Conservation (phyloP, 2,329 filamentous ascomycete species). For the Verticillium dahliae region DNA sequence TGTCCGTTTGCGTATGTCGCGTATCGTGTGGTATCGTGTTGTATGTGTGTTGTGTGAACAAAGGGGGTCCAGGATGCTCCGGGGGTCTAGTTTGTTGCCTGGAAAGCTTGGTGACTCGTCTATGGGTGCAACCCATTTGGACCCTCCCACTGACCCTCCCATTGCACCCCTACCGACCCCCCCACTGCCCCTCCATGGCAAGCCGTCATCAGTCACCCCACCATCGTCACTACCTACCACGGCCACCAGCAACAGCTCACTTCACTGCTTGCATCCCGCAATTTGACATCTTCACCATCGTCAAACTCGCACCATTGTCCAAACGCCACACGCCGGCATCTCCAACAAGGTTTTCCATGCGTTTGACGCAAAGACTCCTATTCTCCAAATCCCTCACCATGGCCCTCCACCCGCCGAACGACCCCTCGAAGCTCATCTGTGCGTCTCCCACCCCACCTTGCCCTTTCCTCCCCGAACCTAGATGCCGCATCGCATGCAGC, state of each 20-base stretch:
- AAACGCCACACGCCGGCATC: neutral
- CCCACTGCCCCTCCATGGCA: slow-evolving; percentile 7
- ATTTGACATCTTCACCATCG: neutral
- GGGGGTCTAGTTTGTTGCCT: neutral
- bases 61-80: neutral
- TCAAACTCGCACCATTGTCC: neutral
- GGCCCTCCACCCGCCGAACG: slow-evolving; percentile 35
- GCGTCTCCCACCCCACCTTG: slow-evolving; percentile 15
- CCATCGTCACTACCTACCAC: neutral
- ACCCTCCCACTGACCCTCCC: no score
- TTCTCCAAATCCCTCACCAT: slow-evolving; percentile 23
- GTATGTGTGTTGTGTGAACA: slow-evolving; percentile 4
- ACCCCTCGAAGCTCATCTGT: slow-evolving; percentile 42
- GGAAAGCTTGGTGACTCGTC: neutral
- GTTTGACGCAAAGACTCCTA: neutral
- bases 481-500: neutral
- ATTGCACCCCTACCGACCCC: neutral
- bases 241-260: neutral
- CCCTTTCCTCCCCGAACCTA: neutral
- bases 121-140: neutral
- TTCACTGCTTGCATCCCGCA: neutral
- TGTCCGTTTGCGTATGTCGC: slow-evolving; percentile 12
- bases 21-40: slow-evolving; percentile 7
- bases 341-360: neutral
- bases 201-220: slow-evolving; percentile 1